Evolutionary conservation across 139 green algal species (phyloP).

Genomic region (Chlamydomonas sp.): DNA sequence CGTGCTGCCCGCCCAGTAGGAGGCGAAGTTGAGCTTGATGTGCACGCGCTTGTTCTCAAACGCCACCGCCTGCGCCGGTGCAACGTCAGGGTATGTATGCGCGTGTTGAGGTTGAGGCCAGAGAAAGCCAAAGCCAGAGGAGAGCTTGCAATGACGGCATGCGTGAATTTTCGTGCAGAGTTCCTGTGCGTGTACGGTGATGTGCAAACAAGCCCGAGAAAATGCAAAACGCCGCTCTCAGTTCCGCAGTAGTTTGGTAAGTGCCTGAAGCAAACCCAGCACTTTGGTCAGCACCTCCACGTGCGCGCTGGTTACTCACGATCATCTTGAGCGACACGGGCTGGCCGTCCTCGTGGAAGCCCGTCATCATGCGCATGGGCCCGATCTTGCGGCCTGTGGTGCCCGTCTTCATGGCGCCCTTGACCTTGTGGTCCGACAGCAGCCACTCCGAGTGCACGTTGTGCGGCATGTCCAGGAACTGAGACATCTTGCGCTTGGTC

Average conservation of each 20-base stretch:
- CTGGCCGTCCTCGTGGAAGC: slow-evolving; percentile 40
- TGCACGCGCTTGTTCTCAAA: slow-evolving; percentile 39
- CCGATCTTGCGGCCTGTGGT: slow-evolving; percentile 43
- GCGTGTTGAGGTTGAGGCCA: no score
- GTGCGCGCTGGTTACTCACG: not conserved
- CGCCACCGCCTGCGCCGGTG: slow-evolving; percentile 16
- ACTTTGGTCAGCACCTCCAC: no score
- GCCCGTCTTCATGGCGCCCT: slow-evolving; percentile 49
- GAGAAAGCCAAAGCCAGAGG: no score
- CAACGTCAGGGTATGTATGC: not conserved
- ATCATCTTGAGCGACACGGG: slow-evolving; percentile 15
- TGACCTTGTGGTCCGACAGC: slow-evolving; percentile 46
- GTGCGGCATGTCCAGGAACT: slow-evolving; percentile 35
- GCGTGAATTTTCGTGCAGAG: no score
- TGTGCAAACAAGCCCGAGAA: no score
- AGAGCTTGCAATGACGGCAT: no score
- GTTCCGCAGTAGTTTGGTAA: no score
- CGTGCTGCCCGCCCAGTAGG: slow-evolving; percentile 24
- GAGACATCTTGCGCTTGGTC: slow-evolving; percentile 24
- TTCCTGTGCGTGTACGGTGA: no score
- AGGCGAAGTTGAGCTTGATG: slow-evolving; percentile 36
- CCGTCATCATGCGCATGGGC: slow-evolving; percentile 9
- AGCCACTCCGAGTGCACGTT: slow-evolving; percentile 42
- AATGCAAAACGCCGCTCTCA: no score
- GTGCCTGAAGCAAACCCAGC: no score